Evolutionary conservation across 2,329 filamentous ascomycete species (phyloP), one percentile per base, ranked within the genome.

Genomic region (Cytospora schulzeri): DNA sequence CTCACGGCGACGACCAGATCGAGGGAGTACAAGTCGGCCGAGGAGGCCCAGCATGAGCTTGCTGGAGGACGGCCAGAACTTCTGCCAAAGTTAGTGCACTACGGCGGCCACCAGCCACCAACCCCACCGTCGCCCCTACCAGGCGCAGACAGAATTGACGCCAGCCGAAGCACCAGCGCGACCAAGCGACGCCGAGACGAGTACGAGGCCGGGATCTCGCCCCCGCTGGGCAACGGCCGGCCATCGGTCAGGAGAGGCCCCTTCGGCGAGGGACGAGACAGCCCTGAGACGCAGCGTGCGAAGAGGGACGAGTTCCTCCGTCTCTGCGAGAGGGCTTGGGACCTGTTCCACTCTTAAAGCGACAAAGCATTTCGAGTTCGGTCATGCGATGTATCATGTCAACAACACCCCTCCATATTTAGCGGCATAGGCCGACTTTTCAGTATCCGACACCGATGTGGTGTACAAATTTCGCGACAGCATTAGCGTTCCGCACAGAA

Each of bases 281-380:
- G 88, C 69, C 92, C 91, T 9, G 93, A 95, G 71, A 92, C 88
- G 7, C 89, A 92, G 75, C 84, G 87, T 71, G 89, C 86, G 73
- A 98, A 98, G 86, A 93, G 93, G 74, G 93, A 97, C 52, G 92
- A 97, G 75, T 99, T 99, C 73, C 81, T 99, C 68, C 82, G 85
- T 63, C 80, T 98, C 57, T 97, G 94, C 75, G 88, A 92, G 70
- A 84, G 92, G 72, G 95, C 95, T 11, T 99, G 95, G 95, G 95
- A 99, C 79, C 78, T 99, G 31, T 97, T 98, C 78, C 95, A 98
- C 80, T 97, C 93, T 67, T 97, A 79, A n/a, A 86, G 45, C 48
- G 31, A 29, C 35, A 48, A 9, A 9, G 41, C n/a, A 22, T 48
- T 48, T 48, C 41, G 12, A 2, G 28, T 31, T 15, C 15, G 19